Conservation (phyloP, 352 stramenopile genomes). For the Phytophthora pluvialis region DNA sequence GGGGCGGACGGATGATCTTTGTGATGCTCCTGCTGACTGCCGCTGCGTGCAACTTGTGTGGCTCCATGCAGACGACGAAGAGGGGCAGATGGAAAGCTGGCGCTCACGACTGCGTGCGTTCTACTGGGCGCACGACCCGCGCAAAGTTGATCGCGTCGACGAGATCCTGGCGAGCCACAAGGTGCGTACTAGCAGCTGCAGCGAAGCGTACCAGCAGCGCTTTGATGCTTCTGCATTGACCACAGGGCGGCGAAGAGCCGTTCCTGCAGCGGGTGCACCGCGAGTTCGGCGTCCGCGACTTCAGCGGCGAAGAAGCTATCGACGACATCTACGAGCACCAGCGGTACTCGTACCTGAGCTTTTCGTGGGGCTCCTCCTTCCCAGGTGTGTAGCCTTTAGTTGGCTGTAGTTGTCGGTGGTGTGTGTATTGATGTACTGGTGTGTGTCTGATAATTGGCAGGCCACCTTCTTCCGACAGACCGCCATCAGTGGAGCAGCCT, state of each 20-base stretch:
- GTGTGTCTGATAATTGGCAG: slow-evolving; percentile 17
- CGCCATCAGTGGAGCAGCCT: slow-evolving; percentile 64
- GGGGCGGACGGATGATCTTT: neutral
- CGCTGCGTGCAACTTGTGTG: neutral
- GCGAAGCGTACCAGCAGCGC: no score
- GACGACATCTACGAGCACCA: slow-evolving; percentile 86
- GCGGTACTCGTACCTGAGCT: slow-evolving; percentile 82
- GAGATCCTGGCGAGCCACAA: slow-evolving; percentile 54
- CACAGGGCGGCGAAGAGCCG: slow-evolving; percentile 59
- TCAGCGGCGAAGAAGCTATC: slow-evolving; percentile 65
- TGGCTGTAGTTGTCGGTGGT: neutral
- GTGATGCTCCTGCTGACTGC: neutral
- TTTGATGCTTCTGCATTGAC: neutral
- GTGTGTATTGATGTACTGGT: neutral
- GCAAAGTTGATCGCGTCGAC: slow-evolving; percentile 68
- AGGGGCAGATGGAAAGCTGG: slow-evolving; percentile 27
- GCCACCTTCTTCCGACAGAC: slow-evolving; percentile 74
- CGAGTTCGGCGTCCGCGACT: slow-evolving; percentile 74
- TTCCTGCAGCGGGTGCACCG: slow-evolving; percentile 67
- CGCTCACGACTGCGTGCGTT: slow-evolving; percentile 60
- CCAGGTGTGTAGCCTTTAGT: slow-evolving; percentile 36
- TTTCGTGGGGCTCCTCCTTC: slow-evolving; percentile 74
- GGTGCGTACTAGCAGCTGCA: slow-evolving; percentile 32
- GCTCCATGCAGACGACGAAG: slow-evolving; percentile 16
- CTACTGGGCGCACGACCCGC: slow-evolving; percentile 78